phyloP scores from a whole-genome alignment of 225 moss, liverwort and hornwort species.

The Neckera pumila region DNA sequence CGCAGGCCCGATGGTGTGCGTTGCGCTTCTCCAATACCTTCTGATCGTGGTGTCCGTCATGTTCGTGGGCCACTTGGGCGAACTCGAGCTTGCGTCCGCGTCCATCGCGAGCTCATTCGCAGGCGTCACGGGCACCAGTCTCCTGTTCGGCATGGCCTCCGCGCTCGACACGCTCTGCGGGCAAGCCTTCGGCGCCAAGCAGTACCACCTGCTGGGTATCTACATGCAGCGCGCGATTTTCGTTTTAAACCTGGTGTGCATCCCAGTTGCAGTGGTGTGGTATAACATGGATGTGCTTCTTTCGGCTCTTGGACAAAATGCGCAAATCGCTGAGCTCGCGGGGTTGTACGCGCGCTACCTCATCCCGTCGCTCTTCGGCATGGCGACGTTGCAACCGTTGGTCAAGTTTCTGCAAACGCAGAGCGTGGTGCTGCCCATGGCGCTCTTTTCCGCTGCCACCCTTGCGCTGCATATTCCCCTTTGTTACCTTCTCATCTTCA shows the following conservation, averaged over 20 bases:
- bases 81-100: slow-evolving; percentile 57
- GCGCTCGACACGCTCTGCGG: slow-evolving; percentile 73
- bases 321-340: slow-evolving; percentile 38
- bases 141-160: slow-evolving; percentile 48
- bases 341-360: slow-evolving; percentile 38
- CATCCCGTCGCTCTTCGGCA: slow-evolving; percentile 48
- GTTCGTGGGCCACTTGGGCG: slow-evolving; percentile 80
- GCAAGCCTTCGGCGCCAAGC: slow-evolving; percentile 78
- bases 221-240: slow-evolving; percentile 54
- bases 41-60: slow-evolving; percentile 48
- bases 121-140: slow-evolving; percentile 43
- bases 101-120: slow-evolving; percentile 47
- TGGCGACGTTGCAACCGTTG: slow-evolving; percentile 42
- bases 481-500: slow-evolving; percentile 51
- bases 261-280: slow-evolving; percentile 45
- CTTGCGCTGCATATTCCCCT: slow-evolving; percentile 36
- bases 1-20: slow-evolving; percentile 57
- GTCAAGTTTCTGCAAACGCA: slow-evolving; percentile 63
- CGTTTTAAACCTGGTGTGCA: slow-evolving; percentile 7
- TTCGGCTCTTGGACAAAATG: slow-evolving; percentile 26
- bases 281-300: slow-evolving; percentile 34
- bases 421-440: slow-evolving; percentile 58
- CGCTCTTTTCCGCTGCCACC: slow-evolving; percentile 28
- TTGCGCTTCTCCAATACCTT: slow-evolving; percentile 32
- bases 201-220: slow-evolving; percentile 53